Percentiles rank a stretch among this genome's conserved stretches.
Conservation (phyloP, 2,329 filamentous ascomycete genomes). For the Pseudocercospora crystallina region DNA sequence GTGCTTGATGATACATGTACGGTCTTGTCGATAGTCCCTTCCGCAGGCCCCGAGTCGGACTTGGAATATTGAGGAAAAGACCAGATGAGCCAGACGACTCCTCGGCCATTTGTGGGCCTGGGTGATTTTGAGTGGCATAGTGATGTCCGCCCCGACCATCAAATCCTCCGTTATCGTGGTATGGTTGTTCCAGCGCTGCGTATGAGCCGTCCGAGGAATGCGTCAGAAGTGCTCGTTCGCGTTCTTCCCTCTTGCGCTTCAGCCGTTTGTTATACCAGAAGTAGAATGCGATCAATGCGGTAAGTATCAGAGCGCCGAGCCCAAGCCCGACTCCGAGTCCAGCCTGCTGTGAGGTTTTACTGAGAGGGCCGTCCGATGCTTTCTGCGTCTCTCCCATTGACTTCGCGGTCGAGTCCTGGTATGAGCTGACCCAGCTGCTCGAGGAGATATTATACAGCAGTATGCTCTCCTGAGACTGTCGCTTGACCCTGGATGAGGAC, state of each 20-base stretch:
- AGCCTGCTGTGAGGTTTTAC: slow-evolving; percentile 46
- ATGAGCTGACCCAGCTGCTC: slow-evolving; percentile 57
- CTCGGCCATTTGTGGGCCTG: slow-evolving; percentile 11
- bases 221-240: slow-evolving; percentile 56
- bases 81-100: slow-evolving; percentile 45
- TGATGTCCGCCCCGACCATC: slow-evolving; percentile 42
- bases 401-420: slow-evolving; percentile 43
- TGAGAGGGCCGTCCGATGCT: slow-evolving; percentile 34
- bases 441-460: slow-evolving; percentile 64
- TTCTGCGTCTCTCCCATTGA: no score
- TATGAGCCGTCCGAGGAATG: slow-evolving; percentile 37
- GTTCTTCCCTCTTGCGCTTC: slow-evolving; percentile 41
- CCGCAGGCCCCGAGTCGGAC: slow-evolving; percentile 49
- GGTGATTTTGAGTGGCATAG: slow-evolving; percentile 36
- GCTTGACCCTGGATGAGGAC: slow-evolving; percentile 36
- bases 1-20: slow-evolving; percentile 39
- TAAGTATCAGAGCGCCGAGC: slow-evolving; percentile 44
- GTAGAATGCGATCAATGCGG: slow-evolving; percentile 45
- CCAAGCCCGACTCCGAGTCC: slow-evolving; percentile 48
- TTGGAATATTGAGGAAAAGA: slow-evolving; percentile 48
- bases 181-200: slow-evolving; percentile 46
- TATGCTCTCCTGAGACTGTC: slow-evolving; percentile 42
- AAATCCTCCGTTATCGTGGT: slow-evolving; percentile 34
- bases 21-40: slow-evolving; percentile 40
- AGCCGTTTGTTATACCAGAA: slow-evolving; percentile 48